Evolutionary conservation across 805 yeast genomes (phyloP), one percentile per base, ranked within the genome.

Genomic region (Metschnikowia colocasiae): DNA sequence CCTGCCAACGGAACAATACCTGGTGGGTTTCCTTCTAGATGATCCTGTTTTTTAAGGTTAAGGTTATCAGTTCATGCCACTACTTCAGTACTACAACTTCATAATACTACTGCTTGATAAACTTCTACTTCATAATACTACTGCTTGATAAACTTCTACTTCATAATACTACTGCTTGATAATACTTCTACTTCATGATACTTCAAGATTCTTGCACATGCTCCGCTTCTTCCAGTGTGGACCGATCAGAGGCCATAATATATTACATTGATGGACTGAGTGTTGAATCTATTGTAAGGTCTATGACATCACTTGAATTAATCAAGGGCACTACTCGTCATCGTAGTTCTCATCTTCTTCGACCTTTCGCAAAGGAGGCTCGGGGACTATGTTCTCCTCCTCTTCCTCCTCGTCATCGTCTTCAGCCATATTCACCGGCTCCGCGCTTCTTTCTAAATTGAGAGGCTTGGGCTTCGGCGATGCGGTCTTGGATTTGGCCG

Each of bases 291-390:
- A 36, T 25, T 25, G 40, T 34, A 35, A 35, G 18, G 38, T 22
- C 38, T 35, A 35, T 35, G 27, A n/a, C 38, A 35, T 34, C 23
- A 20, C 25, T n/a, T 3, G 26, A 20, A 16, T 25, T 13, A 23
- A 15, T 16, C 30, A 30, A 16, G 12, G 13, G n/a, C 38, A 29
- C 53, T 55, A 64, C 44, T 72, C 75, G 43, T 72, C 77, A 49
- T 72, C 77, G 55, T 73, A 73, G 53, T 73, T 64, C 54, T 72
- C 77, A 49, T 73, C 77, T 53, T 73, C 77, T 34, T 72, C 75
- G 23, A 73, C 72, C 41, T 66, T 67, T 50, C 77, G 61, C 67
- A 72, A 59, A 13, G 77, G 77, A 23, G 77, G 75, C 47, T 72
- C 77, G 1, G 64, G 62, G 44, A 64, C 73, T 6, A 43, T 44